Conservation (phyloP, 176 grass and related monocot species). For the Bromus sterilis region DNA sequence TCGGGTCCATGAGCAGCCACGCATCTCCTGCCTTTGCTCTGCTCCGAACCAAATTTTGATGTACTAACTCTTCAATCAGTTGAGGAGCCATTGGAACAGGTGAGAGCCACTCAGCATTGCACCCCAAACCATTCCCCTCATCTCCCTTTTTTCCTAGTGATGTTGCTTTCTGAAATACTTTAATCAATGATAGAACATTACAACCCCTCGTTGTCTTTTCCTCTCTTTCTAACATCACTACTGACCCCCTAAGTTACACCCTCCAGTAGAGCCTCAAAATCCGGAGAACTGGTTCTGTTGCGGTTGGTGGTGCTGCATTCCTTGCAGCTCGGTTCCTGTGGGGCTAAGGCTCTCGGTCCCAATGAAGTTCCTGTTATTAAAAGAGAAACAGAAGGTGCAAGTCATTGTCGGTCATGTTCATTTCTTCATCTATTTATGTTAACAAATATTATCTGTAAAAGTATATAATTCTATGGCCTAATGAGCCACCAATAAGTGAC, state of each 20-base stretch:
- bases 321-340: slow-evolving; percentile 53
- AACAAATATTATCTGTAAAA: background rate
- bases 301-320: slow-evolving; percentile 35
- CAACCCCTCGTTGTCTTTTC: slow-evolving; percentile 19
- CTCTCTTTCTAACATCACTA: slow-evolving; percentile 32
- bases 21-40: slow-evolving; percentile 15
- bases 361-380: slow-evolving; percentile 50
- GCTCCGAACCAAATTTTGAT: slow-evolving; percentile 14
- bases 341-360: slow-evolving; percentile 47
- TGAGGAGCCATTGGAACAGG: slow-evolving; percentile 58
- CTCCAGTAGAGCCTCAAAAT: slow-evolving; percentile 44
- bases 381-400: slow-evolving; percentile 1
- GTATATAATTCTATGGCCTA: background rate
- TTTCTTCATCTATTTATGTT: background rate
- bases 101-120: slow-evolving; percentile 26
- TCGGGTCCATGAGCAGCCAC: slow-evolving; percentile 39
- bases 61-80: slow-evolving; percentile 42
- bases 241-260: slow-evolving; percentile 23
- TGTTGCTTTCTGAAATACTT: slow-evolving; percentile 44
- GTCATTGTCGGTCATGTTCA: slow-evolving; percentile 5
- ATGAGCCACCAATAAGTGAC: background rate
- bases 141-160: slow-evolving; percentile 13
- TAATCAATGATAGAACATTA: slow-evolving; percentile 55
- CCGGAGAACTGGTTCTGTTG: slow-evolving; percentile 59
- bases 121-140: slow-evolving; percentile 27